Evolutionary conservation across 805 yeast species (phyloP).

Genomic region (Kuraishia molischiana): DNA sequence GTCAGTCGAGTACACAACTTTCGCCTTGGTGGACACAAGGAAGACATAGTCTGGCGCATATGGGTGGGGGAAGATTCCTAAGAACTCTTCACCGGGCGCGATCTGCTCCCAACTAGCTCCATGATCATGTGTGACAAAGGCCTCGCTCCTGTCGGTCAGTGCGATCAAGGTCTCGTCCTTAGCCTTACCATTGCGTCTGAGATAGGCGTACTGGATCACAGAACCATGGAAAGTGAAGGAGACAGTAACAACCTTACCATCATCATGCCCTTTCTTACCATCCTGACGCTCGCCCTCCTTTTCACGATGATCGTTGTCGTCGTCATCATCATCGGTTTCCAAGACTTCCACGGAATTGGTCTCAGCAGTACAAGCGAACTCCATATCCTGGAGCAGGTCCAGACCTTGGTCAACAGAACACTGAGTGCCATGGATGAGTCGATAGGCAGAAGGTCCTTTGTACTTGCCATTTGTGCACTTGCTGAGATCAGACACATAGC

Average conservation of each 20-base stretch:
- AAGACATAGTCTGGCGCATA: slow-evolving; percentile 43
- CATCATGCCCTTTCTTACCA: slow-evolving; percentile 22
- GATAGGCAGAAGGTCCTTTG: neutral
- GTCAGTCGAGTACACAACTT: slow-evolving; percentile 51
- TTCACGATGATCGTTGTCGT: slow-evolving; percentile 10
- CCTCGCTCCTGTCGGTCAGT: slow-evolving; percentile 41
- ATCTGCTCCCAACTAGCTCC: slow-evolving; percentile 46
- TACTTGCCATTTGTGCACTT: too few relatives aligned
- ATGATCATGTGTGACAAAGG: slow-evolving; percentile 63
- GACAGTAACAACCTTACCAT: slow-evolving; percentile 30
- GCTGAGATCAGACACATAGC: too few relatives aligned
- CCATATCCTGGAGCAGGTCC: too few relatives aligned
- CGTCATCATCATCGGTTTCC: neutral
- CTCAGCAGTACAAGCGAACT: too few relatives aligned
- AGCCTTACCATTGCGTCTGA: slow-evolving; percentile 37
- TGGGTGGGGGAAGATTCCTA: slow-evolving; percentile 47
- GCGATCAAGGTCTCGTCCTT: slow-evolving; percentile 58
- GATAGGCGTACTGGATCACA: slow-evolving; percentile 46
- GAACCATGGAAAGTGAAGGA: slow-evolving; percentile 42
- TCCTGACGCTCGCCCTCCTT: slow-evolving; percentile 24
- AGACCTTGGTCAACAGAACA: too few relatives aligned
- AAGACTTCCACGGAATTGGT: neutral
- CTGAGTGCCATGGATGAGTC: too few relatives aligned
- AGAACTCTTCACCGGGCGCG: slow-evolving; percentile 33
- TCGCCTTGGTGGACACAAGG: slow-evolving; percentile 36